Conservation (phyloP, 73 alveolate species). For the Strombidium stylifer region DNA sequence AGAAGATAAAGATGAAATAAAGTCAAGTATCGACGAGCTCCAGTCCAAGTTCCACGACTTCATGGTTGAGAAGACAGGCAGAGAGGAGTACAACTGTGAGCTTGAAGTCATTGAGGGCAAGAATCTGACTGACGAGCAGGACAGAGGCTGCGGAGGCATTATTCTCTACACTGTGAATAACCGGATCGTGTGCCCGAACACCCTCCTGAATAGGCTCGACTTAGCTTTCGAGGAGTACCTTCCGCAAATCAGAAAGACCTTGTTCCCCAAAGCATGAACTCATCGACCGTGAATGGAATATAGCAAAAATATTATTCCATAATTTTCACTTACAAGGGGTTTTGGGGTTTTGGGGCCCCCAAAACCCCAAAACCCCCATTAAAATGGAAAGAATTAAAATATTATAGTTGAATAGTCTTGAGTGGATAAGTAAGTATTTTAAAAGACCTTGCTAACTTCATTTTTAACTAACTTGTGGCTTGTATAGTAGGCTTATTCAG, state of each 20-base stretch:
- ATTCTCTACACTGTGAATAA: slow-evolving; percentile 45
- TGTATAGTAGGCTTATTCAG: too few relatives aligned
- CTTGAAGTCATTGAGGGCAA: slow-evolving; percentile 48
- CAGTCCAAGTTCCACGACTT: slow-evolving; percentile 56
- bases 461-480: too few relatives aligned
- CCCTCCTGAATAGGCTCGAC: slow-evolving; percentile 66
- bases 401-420: too few relatives aligned
- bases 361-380: slow-evolving; percentile 8
- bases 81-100: slow-evolving; percentile 13
- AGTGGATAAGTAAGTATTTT: too few relatives aligned
- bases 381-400: not conserved
- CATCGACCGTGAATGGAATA: not conserved
- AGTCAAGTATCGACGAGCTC: slow-evolving; percentile 39
- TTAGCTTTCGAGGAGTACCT: slow-evolving; percentile 68
- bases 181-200: slow-evolving; percentile 70
- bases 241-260: slow-evolving; percentile 67
- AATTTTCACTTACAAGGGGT: not conserved
- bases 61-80: slow-evolving; percentile 41
- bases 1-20: slow-evolving; percentile 56
- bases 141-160: slow-evolving; percentile 69
- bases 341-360: slow-evolving; percentile 19
- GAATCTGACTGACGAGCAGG: slow-evolving; percentile 42
- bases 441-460: too few relatives aligned
- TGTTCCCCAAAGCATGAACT: slow-evolving; percentile 44
- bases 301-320: not conserved